Percentiles rank a stretch among this genome's conserved stretches.
phyloP scores from a whole-genome alignment of 192 early-diverging fungal genomes.

The Pecoramyces ruminantium region DNA sequence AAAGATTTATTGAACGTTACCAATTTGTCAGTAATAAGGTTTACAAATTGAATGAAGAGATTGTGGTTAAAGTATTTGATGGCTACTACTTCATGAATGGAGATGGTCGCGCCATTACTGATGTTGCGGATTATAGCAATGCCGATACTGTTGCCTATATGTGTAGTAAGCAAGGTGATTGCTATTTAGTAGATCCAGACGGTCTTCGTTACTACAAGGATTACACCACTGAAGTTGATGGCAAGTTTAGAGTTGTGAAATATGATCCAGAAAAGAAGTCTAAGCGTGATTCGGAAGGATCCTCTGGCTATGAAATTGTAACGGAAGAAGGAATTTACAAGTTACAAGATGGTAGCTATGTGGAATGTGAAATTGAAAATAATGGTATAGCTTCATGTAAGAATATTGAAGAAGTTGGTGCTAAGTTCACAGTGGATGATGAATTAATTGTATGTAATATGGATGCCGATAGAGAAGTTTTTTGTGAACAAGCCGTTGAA shows the following conservation, averaged over 20 bases:
- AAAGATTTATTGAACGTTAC: not conserved
- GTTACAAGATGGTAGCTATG: not conserved
- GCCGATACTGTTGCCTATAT: not conserved
- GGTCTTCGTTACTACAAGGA: not conserved
- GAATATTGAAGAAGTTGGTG: not conserved
- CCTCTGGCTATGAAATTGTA: not conserved
- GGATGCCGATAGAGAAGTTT: not conserved
- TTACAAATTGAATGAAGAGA: not conserved
- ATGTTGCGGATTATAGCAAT: not conserved
- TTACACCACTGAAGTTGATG: not conserved
- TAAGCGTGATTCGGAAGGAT: not conserved
- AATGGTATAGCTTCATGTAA: not conserved
- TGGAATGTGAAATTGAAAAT: not conserved
- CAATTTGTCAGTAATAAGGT: not conserved
- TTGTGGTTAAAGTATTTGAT: not conserved
- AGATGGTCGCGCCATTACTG: not conserved
- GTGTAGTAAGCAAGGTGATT: not conserved
- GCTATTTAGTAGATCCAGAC: not conserved
- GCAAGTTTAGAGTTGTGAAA: not conserved
- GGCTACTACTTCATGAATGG: not conserved
- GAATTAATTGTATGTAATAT: not conserved
- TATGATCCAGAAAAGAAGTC: not conserved
- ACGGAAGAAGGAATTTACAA: not conserved
- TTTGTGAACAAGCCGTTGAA: not conserved
- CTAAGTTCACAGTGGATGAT: not conserved